phyloP scores from a whole-genome alignment of 345 rosid genomes.

The Linum usitatissimum region DNA sequence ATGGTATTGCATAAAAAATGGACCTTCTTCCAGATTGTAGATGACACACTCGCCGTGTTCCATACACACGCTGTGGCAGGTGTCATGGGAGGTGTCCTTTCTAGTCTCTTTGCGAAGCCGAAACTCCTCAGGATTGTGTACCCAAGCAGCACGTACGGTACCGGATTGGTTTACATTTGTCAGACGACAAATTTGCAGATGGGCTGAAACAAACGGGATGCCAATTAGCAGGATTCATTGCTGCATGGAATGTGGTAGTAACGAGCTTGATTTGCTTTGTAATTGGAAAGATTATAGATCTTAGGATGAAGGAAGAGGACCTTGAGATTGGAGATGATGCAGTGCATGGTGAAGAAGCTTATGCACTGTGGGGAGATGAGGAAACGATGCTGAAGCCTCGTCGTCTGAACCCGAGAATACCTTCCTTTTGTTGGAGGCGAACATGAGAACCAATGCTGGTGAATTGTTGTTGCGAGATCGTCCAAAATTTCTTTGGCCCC shows the following conservation, averaged over 20 bases:
- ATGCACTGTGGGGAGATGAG: conserved; percentile 43
- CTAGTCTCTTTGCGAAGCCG: conserved; percentile 40
- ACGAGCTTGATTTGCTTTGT: conserved; percentile 46
- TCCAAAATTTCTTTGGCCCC: background rate
- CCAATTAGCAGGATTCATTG: conserved; percentile 33
- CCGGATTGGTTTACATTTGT: conserved; percentile 32
- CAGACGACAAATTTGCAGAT: background rate
- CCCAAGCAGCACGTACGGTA: background rate
- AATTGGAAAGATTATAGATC: conserved; percentile 31
- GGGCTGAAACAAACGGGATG: conserved; percentile 27
- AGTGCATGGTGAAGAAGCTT: conserved; percentile 54
- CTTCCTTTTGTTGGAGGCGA: conserved; percentile 16
- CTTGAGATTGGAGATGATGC: conserved; percentile 60
- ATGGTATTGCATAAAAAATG: conserved; percentile 40
- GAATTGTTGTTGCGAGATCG: too few relatives aligned
- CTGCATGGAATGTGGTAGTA: conserved; percentile 30
- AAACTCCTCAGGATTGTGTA: conserved; percentile 26
- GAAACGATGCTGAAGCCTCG: conserved; percentile 19
- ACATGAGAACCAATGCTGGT: background rate
- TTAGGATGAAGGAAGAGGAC: conserved; percentile 47
- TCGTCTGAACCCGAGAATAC: conserved; percentile 16
- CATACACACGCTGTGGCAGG: conserved; percentile 63
- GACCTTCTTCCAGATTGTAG: conserved; percentile 50
- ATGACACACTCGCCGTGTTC: conserved; percentile 49
- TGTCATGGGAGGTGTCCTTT: conserved; percentile 38